phyloP scores from a whole-genome alignment of 352 stramenopile species.

The Globisporangium mamillatum region DNA sequence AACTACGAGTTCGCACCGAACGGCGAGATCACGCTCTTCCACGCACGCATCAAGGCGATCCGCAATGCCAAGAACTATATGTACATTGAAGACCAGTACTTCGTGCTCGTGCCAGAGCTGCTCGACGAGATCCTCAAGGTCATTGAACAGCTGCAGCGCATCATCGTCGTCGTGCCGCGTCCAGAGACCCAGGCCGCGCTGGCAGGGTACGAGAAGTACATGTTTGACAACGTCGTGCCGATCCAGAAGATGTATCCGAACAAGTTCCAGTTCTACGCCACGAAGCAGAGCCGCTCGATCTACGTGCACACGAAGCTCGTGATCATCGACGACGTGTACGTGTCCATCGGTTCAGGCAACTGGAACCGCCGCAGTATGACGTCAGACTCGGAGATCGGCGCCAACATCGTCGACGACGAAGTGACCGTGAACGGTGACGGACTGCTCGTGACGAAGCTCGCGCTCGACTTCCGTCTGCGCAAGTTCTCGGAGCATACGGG shows the following conservation, averaged over 20 bases:
- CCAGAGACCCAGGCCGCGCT: conserved; percentile 26
- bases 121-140: conserved; percentile 41
- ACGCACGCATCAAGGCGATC: conserved; percentile 50
- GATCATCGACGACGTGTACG: conserved; percentile 67
- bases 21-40: conserved; percentile 46
- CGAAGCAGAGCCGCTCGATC: conserved; percentile 41
- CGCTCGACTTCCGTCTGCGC: conserved; percentile 45
- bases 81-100: conserved; percentile 76
- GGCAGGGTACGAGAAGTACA: conserved; percentile 48
- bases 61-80: conserved; percentile 57
- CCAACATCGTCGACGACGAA: conserved; percentile 47
- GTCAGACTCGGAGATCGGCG: conserved; percentile 53
- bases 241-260: conserved; percentile 36
- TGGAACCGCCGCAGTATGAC: conserved; percentile 89
- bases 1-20: conserved; percentile 52
- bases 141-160: conserved; percentile 35
- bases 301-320: conserved; percentile 84
- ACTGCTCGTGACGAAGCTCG: conserved; percentile 33
- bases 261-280: conserved; percentile 55
- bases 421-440: conserved; percentile 25
- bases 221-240: conserved; percentile 55
- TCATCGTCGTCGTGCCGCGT: conserved; percentile 45
- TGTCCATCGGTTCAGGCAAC: conserved; percentile 85
- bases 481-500: conserved; percentile 63
- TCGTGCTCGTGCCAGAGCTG: conserved; percentile 44